Conservation (phyloP, 768 basidiomycete species). For the Exidia glandulosa region DNA sequence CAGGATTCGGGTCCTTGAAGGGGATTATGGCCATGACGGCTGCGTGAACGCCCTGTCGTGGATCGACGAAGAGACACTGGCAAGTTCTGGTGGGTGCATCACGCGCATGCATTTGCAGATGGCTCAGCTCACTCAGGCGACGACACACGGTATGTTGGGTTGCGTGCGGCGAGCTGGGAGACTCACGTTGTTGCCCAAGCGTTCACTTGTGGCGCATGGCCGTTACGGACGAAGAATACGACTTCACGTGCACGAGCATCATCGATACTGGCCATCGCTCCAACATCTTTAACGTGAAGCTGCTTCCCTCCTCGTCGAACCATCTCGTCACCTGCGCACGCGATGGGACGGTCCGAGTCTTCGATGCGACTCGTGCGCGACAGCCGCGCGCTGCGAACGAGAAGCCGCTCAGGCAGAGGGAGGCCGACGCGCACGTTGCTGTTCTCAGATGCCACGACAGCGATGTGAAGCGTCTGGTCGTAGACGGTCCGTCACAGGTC, state of each 20-base stretch:
- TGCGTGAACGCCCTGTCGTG: slow-evolving; percentile 26
- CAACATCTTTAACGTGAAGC: slow-evolving; percentile 79
- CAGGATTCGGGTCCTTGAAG: neutral
- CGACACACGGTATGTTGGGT: neutral
- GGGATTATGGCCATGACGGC: slow-evolving; percentile 6
- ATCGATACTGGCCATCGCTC: slow-evolving; percentile 68
- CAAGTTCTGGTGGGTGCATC: slow-evolving; percentile 17
- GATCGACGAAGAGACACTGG: slow-evolving; percentile 18
- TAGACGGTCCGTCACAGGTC: slow-evolving; percentile 67
- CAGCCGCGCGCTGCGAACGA: slow-evolving; percentile 24
- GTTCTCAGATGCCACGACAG: slow-evolving; percentile 58
- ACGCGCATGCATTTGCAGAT: neutral
- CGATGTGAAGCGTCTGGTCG: slow-evolving; percentile 69
- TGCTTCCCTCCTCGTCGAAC: slow-evolving; percentile 61
- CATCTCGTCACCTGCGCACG: slow-evolving; percentile 57
- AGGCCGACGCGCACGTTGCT: slow-evolving; percentile 36
- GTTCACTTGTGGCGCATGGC: slow-evolving; percentile 75
- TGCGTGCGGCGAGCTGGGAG: neutral
- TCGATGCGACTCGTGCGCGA: slow-evolving; percentile 44
- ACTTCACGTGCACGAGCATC: slow-evolving; percentile 53
- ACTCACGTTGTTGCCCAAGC: slow-evolving; percentile 20
- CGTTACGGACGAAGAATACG: slow-evolving; percentile 39
- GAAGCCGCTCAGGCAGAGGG: slow-evolving; percentile 6
- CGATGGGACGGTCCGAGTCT: slow-evolving; percentile 67
- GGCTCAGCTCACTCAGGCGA: neutral